Conservation (phyloP, 208 protist species). For the Strigomonas galati region DNA sequence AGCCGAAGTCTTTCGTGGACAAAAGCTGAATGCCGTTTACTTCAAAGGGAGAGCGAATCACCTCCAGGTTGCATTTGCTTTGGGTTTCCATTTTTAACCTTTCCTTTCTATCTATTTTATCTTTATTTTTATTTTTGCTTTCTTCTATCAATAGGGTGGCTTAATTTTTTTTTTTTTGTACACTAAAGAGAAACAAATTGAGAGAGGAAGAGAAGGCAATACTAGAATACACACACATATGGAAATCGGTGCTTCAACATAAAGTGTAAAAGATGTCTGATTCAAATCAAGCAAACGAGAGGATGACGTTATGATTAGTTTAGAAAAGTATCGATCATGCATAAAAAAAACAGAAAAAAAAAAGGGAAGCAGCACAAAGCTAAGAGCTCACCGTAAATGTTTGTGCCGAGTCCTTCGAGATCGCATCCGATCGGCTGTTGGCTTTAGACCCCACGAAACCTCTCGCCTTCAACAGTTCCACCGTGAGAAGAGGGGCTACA, state of each 20-base stretch:
- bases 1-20: constrained; percentile 7
- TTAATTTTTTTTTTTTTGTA: constrained; percentile 13
- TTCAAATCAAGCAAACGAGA: background rate
- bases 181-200: constrained; percentile 12
- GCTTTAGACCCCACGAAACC: background rate
- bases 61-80: constrained; percentile 29
- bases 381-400: background rate
- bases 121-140: too few relatives aligned
- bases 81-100: constrained; percentile 4
- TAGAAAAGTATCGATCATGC: background rate
- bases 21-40: constrained; percentile 56
- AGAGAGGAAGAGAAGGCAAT: constrained; percentile 5
- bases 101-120: too few relatives aligned
- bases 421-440: background rate
- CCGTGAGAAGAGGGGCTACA: background rate
- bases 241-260: background rate
- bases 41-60: constrained; percentile 62
- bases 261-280: background rate
- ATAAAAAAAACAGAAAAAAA: background rate
- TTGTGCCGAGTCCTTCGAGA: background rate
- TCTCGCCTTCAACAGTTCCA: background rate
- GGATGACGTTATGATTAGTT: background rate
- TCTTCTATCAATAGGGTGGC: background rate
- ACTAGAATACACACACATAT: background rate
- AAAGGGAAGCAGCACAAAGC: background rate